Conservation (phyloP, 2,329 filamentous ascomycete genomes). For the Emergomyces africanus region DNA sequence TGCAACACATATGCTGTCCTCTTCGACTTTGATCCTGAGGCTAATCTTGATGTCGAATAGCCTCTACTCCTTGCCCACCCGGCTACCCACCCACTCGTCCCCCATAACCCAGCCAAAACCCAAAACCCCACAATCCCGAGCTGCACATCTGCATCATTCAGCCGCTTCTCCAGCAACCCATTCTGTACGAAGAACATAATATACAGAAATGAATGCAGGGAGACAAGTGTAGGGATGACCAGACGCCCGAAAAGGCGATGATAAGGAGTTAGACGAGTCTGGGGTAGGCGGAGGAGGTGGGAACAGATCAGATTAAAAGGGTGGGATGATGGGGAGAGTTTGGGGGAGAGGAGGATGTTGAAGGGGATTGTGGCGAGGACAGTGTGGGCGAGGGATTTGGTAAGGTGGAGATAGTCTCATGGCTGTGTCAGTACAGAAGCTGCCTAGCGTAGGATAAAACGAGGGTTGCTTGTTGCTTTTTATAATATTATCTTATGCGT, state of each 20-base stretch:
- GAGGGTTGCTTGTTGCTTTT: neutral
- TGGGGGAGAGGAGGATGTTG: conserved; percentile 42
- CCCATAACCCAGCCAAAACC: conserved; percentile 22
- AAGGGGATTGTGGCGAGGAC: conserved; percentile 47
- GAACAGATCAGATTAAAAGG: conserved; percentile 44
- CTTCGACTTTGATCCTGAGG: conserved; percentile 18
- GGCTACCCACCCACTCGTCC: conserved; percentile 3
- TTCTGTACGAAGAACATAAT: conserved; percentile 44
- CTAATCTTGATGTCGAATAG: conserved; percentile 6
- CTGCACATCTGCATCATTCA: conserved; percentile 45
- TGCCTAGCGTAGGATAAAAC: neutral
- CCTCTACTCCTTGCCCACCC: conserved; percentile 1
- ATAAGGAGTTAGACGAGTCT: conserved; percentile 42
- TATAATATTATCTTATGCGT: neutral
- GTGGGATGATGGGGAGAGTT: conserved; percentile 31
- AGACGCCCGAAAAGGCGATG: conserved; percentile 48
- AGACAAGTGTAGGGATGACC: conserved; percentile 38
- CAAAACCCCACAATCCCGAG: conserved; percentile 33
- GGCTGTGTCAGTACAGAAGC: neutral
- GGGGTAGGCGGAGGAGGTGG: conserved; percentile 39
- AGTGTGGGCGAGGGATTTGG: conserved; percentile 48
- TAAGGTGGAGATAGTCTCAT: conserved; percentile 51
- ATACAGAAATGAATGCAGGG: conserved; percentile 43
- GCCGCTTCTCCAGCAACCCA: conserved; percentile 38
- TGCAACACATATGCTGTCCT: conserved; percentile 44